Base-by-base conservation (phyloP, 768 basidiomycete genomes). In the Leccinellum luteum region DNA sequence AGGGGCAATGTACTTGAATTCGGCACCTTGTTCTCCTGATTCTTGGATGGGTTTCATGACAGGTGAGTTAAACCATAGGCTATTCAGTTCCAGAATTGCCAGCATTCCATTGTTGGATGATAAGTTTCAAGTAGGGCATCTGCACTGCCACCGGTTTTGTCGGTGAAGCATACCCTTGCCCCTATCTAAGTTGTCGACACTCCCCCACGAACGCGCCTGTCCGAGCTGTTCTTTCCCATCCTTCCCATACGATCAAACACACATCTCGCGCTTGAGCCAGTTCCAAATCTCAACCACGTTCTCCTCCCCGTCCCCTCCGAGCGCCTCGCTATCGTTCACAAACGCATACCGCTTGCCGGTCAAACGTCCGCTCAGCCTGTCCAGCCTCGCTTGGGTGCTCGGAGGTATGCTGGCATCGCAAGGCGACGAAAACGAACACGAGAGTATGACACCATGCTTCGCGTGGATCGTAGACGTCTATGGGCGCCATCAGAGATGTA, bases 361-460 rank as follows among this genome's bases (percentile, higher is more conserved):
- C 43, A 80, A 60, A 15, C 43, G 49, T 13, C 25, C 51, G 12
- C 48, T 49, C 6, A 49, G 48, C 30, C 48, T 49, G 28, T 69
- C 58, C 30, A 77, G 50, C 19, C 55, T 55, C 2, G n/a, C 14
- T 34, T 44, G 50, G 34, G 51, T 56, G 15, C 28, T 30, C 43
- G 19, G n/a, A 27, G 19, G 15, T 17, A 52, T 31, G 3, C 1
- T 25, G 9, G 34, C 35, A 47, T 60, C 51, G 4, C 6, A 0
- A 17, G 58, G 21, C 12, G 31, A 10, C 35, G 62, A 55, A 56
- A 63, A 60, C n/a, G 51, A 55, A 23, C 62, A 63, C 4, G 62
- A 60, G 15, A 57, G 58, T 34, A 48, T 84, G 34, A 86, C 56
- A 1, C 90, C 90, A 56, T 86, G 89, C 65, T 84, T 87, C 9